Evolutionary conservation across 1,139 yeast genomes (phyloP).

Genomic region (Dujonia santamariae): DNA sequence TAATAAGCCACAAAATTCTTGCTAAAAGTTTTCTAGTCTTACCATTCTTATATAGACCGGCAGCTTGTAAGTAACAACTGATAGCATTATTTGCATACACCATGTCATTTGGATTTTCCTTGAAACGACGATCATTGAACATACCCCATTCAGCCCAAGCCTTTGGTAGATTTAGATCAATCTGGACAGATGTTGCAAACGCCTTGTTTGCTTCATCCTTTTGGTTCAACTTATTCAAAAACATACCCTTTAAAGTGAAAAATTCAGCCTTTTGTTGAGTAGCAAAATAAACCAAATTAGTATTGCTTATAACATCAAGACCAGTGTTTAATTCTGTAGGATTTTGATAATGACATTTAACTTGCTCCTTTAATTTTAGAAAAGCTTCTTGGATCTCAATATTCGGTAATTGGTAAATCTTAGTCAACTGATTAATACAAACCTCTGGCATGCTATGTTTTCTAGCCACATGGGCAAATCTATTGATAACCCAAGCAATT

Average conservation of each 20-base stretch:
- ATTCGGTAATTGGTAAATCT: slow-evolving; percentile 93
- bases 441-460: slow-evolving; percentile 97
- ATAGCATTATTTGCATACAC: slow-evolving; percentile 91
- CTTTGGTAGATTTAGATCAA: slow-evolving; percentile 88
- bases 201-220: slow-evolving; percentile 97
- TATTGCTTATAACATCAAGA: slow-evolving; percentile 92
- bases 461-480: slow-evolving; percentile 98
- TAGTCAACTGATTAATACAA: slow-evolving; percentile 86
- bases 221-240: slow-evolving; percentile 82
- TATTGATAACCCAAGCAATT: slow-evolving; percentile 97
- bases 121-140: slow-evolving; percentile 85
- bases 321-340: slow-evolving; percentile 87
- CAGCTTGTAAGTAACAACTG: slow-evolving; percentile 95
- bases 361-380: slow-evolving; percentile 92
- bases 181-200: slow-evolving; percentile 95
- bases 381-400: slow-evolving; percentile 98
- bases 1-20: slow-evolving; percentile 88
- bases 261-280: slow-evolving; percentile 98
- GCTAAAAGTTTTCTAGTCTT: slow-evolving; percentile 87
- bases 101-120: slow-evolving; percentile 80
- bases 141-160: slow-evolving; percentile 99
- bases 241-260: slow-evolving; percentile 96
- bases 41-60: slow-evolving; percentile 90
- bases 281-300: slow-evolving; percentile 92
- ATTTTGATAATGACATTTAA: slow-evolving; percentile 94